Conservation (phyloP, 176 grass and related monocot genomes). For the bread wheat (Triticum aestivum) region IWGSC_CS_RefSeq_v2.1 NC_057809.1:129937965-129938464, state of each 20-base stretch:
- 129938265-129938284: not conserved
- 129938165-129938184: slow-evolving; percentile 30
- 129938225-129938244: not conserved
- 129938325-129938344: slow-evolving; percentile 3
- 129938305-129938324: not conserved
- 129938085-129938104: not conserved
- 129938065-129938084: slow-evolving; percentile 3
- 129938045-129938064: slow-evolving; percentile 5
- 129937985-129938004: slow-evolving; percentile 20
- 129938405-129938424: slow-evolving; percentile 12
- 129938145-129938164: slow-evolving; percentile 26
- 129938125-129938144: slow-evolving; percentile 13
- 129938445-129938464: not conserved
- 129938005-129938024: slow-evolving; percentile 20
- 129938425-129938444: not conserved
- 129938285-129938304: not conserved
- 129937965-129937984: not conserved
- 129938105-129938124: not conserved
- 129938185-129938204: slow-evolving; percentile 20
- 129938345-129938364: slow-evolving; percentile 35
- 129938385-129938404: slow-evolving; percentile 15
- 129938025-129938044: slow-evolving; percentile 4
- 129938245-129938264: not conserved
- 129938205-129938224: slow-evolving; percentile 15
- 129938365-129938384: slow-evolving; percentile 19